Base-by-base conservation (phyloP, 2,329 filamentous ascomycete species). In the Curvularia spicifera region DNA sequence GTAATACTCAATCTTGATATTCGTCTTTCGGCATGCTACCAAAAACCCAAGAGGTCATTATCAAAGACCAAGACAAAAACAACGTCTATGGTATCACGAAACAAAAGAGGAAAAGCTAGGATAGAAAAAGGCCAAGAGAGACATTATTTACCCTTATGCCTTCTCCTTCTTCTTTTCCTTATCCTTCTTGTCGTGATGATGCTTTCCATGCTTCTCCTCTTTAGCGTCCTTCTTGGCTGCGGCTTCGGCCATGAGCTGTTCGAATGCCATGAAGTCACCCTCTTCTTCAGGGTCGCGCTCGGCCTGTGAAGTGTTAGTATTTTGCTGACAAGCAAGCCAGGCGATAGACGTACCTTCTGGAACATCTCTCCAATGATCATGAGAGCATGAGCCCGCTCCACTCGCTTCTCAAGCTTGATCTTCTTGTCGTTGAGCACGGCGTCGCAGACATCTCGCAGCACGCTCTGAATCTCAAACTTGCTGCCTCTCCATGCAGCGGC, bases 381-480 rank as follows among this genome's bases (percentile, higher is more conserved):
- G 66, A 99, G 81, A 4, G 93, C 95, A 71, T 99, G 89, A 9
- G 95, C 95, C 59, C 95, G 86, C 82, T 99, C 93, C 20, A 98
- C 78, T 35, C 95, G 83, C 87, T 99, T 99, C 68, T 88, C 82
- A 57, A 95, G 82, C 65, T 88, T 86, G 26, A 97, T 89, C 76
- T 88, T 91, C 80, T 88, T 89, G 71, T 89, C 87, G 72, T 91
- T 89, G 56, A 99, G 81, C 37, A 97, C 89, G 62, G 86, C 84
- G 74, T 99, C 95, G 78, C 94, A 98, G 20, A 99, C 95, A 68
- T 98, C 95, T 50, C 95, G 85, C 72, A 99, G 80, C 64, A 99
- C 94, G 72, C 93, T 90, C 83, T 98, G 94, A 65, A 99, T 98
- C 83, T 99, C 95, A 72, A 96, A 98, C 80, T 95, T 96, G 84